Base-by-base conservation (phyloP, 345 rosid genomes). In the Hevea brasiliensis region DNA sequence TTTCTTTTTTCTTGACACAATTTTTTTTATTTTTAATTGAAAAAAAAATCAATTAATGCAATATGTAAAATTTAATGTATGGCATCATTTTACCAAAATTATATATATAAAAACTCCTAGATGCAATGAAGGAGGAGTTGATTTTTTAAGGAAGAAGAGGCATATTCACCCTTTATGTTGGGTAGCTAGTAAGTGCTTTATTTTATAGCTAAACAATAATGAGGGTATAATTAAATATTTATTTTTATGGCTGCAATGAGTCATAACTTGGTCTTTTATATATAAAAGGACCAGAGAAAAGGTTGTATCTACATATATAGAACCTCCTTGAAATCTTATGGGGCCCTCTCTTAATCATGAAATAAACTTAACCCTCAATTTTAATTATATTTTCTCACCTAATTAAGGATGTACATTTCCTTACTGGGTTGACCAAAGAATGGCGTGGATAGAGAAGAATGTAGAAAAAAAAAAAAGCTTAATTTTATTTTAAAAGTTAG, bases 281-380 rank as follows among this genome's bases (percentile, higher is more conserved):
- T 40, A 14, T 0, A 29, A 29, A 0, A 60, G 5, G 20, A 29
- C 29, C 44, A 24, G 12, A 65, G 47, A 68, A 59, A 59, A n/a
- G 53, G 17, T 53, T 59, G 71, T 24, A 63, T 68, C 18, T 56
- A 80, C 59, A 37, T 47, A 75, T 17, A 67, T 27, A 17, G 0
- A 79, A 64, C 67, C 73, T 76, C 71, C 42, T 62, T 74, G 42
- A 53, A 81, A 79, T 85, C 78, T 82, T 75, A 70, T 75, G 77
- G 75, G 75, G 11, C 59, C 74, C 76, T 72, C 47, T 61, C 70
- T 81, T 81, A 79, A 82, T 79, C 81, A 80, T 87, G 79, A 82
- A 77, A 40, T 72, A 79, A 83, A 79, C 81, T 77, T 72, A 88
- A 76, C 84, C 64, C 68, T 65, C 11, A 47, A 55, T 65, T 44